Conservation (phyloP, 768 basidiomycete genomes). For the Cubamyces sp. region DNA sequence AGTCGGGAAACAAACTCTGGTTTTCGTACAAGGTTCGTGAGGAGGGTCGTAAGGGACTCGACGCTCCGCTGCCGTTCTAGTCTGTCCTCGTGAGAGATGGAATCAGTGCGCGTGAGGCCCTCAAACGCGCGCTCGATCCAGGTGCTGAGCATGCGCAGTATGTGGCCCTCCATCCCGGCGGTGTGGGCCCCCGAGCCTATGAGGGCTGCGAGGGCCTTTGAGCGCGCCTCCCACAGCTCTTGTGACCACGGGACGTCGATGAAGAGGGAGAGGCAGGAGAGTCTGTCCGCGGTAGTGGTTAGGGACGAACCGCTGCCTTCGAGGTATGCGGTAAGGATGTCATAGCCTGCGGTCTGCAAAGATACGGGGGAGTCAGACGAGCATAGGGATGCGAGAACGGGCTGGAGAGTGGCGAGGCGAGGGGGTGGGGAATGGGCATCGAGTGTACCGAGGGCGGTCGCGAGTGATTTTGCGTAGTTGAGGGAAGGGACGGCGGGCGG, state of each 20-base stretch:
- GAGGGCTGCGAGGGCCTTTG: conserved; percentile 68
- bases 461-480: conserved; percentile 63
- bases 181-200: conserved; percentile 63
- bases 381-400: conserved; percentile 66
- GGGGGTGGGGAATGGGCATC: conserved; percentile 49
- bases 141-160: conserved; percentile 58
- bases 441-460: conserved; percentile 49
- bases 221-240: conserved; percentile 75
- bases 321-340: conserved; percentile 72
- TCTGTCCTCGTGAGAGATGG: conserved; percentile 42
- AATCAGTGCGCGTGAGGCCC: conserved; percentile 42
- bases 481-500: conserved; percentile 69
- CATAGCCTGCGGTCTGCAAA: conserved; percentile 70
- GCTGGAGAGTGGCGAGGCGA: conserved; percentile 53
- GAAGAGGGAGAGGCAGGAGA: conserved; percentile 69
- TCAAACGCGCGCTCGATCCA: conserved; percentile 75
- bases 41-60: conserved; percentile 60
- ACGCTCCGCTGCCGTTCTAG: conserved; percentile 68
- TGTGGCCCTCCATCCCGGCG: conserved; percentile 61
- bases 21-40: conserved; percentile 53
- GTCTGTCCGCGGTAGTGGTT: conserved; percentile 58
- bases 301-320: conserved; percentile 55
- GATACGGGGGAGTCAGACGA: conserved; percentile 52
- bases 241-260: conserved; percentile 55
- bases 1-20: conserved; percentile 62